These are phyloP conservation scores for Meredithiella fracta DNA, from an alignment of 2,329 filamentous ascomycete species.

Conservation along the genomic window DNA sequence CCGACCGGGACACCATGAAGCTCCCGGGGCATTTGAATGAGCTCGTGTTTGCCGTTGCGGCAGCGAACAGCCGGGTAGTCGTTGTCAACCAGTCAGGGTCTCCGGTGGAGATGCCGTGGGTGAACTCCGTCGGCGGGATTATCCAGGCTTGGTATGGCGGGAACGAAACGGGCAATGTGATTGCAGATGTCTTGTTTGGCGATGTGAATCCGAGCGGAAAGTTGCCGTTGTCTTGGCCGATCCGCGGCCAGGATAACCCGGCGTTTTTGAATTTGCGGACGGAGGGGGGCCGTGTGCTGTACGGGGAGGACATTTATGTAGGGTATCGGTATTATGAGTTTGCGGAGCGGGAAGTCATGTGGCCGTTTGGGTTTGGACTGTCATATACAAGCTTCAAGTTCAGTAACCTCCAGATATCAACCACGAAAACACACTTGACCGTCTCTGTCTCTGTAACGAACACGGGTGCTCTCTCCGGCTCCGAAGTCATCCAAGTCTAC, in stretches of 20 bases:
- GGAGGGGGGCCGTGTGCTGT: constrained; percentile 55
- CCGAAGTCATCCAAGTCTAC: constrained; percentile 43
- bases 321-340: constrained; percentile 71
- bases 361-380: constrained; percentile 66
- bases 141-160: constrained; percentile 74
- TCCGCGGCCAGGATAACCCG: constrained; percentile 47
- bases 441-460: constrained; percentile 42
- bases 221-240: constrained; percentile 58
- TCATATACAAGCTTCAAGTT: constrained; percentile 56
- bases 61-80: constrained; percentile 50
- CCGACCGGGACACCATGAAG: constrained; percentile 63
- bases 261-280: constrained; percentile 58
- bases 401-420: constrained; percentile 31
- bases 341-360: constrained; percentile 46
- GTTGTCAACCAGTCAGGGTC: constrained; percentile 67
- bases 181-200: constrained; percentile 63
- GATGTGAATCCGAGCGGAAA: constrained; percentile 60
- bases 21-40: constrained; percentile 57
- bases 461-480: constrained; percentile 35
- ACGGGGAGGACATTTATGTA: constrained; percentile 66
- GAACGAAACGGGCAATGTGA: constrained; percentile 70
- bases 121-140: constrained; percentile 33
- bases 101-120: constrained; percentile 57
- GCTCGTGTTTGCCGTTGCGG: constrained; percentile 48
- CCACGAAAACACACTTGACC: constrained; percentile 45